Conservation (phyloP, 495 filamentous ascomycete genomes). For the Staphylotrichum longicolle region DNA sequence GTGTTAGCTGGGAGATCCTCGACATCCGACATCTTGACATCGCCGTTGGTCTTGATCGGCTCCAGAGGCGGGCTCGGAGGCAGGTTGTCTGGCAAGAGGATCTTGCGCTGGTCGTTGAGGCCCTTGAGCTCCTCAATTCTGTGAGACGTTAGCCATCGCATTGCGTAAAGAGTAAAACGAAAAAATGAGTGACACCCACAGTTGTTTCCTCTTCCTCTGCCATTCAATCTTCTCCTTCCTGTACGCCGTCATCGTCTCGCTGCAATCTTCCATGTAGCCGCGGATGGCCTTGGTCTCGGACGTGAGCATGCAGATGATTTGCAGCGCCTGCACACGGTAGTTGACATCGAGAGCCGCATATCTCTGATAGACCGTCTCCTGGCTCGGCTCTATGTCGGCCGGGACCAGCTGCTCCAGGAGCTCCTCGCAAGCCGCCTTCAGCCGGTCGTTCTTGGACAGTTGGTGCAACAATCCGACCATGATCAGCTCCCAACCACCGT, state of each 20-base stretch:
- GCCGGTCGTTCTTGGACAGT: conserved; percentile 70
- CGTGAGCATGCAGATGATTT: conserved; percentile 86
- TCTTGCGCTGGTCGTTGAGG: conserved; percentile 84
- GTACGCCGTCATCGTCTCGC: conserved; percentile 85
- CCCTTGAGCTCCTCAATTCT: conserved; percentile 80
- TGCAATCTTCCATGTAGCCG: conserved; percentile 85
- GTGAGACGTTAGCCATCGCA: conserved; percentile 23
- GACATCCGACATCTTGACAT: conserved; percentile 63
- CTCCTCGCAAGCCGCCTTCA: conserved; percentile 70
- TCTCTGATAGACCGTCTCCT: conserved; percentile 65
- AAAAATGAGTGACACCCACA: conserved; percentile 57
- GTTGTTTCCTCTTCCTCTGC: conserved; percentile 76
- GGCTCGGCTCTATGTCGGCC: conserved; percentile 65
- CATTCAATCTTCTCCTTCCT: conserved; percentile 93
- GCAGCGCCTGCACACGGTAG: conserved; percentile 71
- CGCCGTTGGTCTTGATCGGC: conserved; percentile 48
- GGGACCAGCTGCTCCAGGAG: conserved; percentile 79
- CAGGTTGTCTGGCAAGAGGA: conserved; percentile 71
- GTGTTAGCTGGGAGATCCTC: conserved; percentile 52
- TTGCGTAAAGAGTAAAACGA: conserved; percentile 4
- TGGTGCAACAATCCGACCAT: conserved; percentile 84
- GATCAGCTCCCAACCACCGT: conserved; percentile 89
- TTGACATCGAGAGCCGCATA: conserved; percentile 80
- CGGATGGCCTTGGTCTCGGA: conserved; percentile 80
- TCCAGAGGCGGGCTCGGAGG: conserved; percentile 64